These are phyloP conservation scores for Heterobasidion occidentale DNA, from an alignment of 1,284 basidiomycete species.

Conservation along the genomic window DNA sequence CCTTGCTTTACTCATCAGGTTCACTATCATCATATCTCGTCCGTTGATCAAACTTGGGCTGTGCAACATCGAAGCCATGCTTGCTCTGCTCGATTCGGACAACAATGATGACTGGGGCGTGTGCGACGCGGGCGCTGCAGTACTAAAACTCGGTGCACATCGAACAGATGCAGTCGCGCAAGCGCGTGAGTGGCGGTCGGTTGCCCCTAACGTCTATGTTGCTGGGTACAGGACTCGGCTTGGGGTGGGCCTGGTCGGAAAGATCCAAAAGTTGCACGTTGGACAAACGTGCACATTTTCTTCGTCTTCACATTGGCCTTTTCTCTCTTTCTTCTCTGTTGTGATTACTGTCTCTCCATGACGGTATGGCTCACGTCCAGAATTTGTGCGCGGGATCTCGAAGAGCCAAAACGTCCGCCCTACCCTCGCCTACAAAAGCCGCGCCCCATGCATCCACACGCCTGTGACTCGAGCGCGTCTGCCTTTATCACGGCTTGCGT, in stretches of 20 bases:
- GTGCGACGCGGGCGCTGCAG: constrained; percentile 1
- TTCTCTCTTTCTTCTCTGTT: neutral
- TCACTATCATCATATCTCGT: neutral
- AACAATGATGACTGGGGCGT: neutral
- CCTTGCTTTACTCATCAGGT: neutral
- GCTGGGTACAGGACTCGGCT: constrained; percentile 18
- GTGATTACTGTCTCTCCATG: neutral
- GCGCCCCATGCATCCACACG: constrained; percentile 9
- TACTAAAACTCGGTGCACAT: constrained; percentile 1
- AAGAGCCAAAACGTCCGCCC: constrained; percentile 52
- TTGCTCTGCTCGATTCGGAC: neutral
- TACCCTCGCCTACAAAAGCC: constrained; percentile 23
- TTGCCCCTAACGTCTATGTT: constrained; percentile 23
- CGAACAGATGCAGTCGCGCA: constrained; percentile 4
- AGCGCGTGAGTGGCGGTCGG: constrained; percentile 9
- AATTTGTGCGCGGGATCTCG: constrained; percentile 34
- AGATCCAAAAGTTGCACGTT: constrained; percentile 49
- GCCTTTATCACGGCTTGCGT: constrained; percentile 8
- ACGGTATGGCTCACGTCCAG: neutral
- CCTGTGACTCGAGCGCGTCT: constrained; percentile 1
- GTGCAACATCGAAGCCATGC: constrained; percentile 6
- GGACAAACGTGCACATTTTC: constrained; percentile 39
- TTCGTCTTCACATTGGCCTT: neutral
- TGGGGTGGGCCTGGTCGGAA: constrained; percentile 20
- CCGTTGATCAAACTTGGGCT: neutral